A percentile compares a stretch with the other conserved stretches of the same genome.
These are phyloP conservation scores for Taphrina deformans DNA, from an alignment of 1,139 yeast species.

Conservation along the genomic window DNA sequence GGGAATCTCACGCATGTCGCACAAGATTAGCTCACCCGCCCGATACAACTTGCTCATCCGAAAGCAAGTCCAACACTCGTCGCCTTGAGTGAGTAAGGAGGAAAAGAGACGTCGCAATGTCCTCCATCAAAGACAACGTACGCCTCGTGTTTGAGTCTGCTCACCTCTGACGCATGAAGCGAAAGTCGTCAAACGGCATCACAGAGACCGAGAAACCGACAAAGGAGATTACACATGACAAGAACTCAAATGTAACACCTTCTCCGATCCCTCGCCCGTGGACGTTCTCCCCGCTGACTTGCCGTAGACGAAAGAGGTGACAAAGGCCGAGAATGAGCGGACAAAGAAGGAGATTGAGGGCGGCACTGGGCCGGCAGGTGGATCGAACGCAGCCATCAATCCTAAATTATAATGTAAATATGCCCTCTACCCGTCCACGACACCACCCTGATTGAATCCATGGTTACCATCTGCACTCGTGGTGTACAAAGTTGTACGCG, in stretches of 20 bases:
- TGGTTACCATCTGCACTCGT: too few species aligned
- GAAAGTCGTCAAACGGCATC: conserved; percentile 5
- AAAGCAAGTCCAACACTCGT: too few species aligned
- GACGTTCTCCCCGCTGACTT: not conserved
- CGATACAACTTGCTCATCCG: too few species aligned
- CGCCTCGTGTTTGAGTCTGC: too few species aligned
- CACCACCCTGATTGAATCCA: too few species aligned
- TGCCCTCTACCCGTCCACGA: too few species aligned
- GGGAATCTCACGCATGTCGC: not conserved
- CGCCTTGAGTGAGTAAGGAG: too few species aligned
- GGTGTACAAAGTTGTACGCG: too few species aligned
- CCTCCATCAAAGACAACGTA: not conserved
- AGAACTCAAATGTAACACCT: not conserved
- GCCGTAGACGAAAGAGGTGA: not conserved
- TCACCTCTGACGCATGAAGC: too few species aligned
- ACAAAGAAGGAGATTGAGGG: conserved; percentile 23
- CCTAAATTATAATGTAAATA: not conserved
- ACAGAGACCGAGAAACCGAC: not conserved
- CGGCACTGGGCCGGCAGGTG: conserved; percentile 8
- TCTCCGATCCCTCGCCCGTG: not conserved
- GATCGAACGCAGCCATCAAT: conserved; percentile 19
- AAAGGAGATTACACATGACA: not conserved
- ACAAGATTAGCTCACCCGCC: conserved; percentile 6
- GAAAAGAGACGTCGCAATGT: too few species aligned
- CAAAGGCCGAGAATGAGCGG: not conserved